Percentiles rank a stretch among this genome's conserved stretches.
Conservation (phyloP, 352 stramenopile species). For the Hyaloperonospora brassicae region DNA sequence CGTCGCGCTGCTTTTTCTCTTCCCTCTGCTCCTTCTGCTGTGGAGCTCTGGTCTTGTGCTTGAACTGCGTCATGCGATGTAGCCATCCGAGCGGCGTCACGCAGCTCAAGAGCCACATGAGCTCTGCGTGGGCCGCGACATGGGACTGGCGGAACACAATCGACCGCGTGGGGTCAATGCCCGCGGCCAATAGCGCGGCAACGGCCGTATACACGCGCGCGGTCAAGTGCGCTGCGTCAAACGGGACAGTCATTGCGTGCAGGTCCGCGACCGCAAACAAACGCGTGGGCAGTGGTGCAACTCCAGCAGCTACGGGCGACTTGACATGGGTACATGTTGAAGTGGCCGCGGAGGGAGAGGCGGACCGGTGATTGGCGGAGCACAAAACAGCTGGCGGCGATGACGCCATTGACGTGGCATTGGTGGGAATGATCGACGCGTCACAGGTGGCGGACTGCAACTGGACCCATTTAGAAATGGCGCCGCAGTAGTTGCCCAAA, state of each 20-base stretch:
- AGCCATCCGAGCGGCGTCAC: constrained; percentile 97
- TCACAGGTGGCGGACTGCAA: constrained; percentile 72
- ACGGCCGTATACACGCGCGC: constrained; percentile 87
- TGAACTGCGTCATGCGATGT: constrained; percentile 99
- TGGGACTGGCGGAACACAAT: constrained; percentile 82
- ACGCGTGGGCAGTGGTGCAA: constrained; percentile 15
- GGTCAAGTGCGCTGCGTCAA: constrained; percentile 86
- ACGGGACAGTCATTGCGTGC: constrained; percentile 96
- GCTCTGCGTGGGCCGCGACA: constrained; percentile 87
- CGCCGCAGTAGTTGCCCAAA: constrained; percentile 98
- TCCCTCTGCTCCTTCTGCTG: too few relatives aligned
- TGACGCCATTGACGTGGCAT: too few relatives aligned
- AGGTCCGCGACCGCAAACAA: constrained; percentile 92
- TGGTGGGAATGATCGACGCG: constrained; percentile 2
- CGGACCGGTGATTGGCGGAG: too few relatives aligned
- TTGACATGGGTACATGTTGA: too few relatives aligned
- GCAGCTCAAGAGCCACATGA: constrained; percentile 96
- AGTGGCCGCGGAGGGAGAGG: too few relatives aligned
- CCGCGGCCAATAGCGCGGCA: constrained; percentile 91
- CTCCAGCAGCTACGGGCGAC: too few relatives aligned
- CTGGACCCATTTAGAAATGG: constrained; percentile 95
- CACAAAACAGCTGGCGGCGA: too few relatives aligned
- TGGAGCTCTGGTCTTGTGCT: constrained; percentile 83
- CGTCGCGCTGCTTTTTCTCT: too few relatives aligned
- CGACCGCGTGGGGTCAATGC: constrained; percentile 71